These are phyloP conservation scores for Cymodocea nodosa DNA, from an alignment of 116 monocot species.

Conservation along the genomic window DNA sequence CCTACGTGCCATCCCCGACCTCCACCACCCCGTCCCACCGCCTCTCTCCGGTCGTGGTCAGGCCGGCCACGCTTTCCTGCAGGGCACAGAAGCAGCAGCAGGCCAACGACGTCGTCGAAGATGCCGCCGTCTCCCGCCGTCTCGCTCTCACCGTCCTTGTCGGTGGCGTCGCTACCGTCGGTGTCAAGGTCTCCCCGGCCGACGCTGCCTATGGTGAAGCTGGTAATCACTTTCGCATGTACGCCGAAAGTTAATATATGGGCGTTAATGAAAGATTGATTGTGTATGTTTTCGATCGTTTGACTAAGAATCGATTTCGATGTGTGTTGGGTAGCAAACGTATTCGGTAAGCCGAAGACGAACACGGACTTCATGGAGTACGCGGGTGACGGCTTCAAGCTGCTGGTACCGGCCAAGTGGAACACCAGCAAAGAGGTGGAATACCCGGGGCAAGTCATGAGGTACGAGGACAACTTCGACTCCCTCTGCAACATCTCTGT, in stretches of 20 bases:
- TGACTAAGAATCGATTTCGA: no score
- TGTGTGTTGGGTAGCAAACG: constrained; percentile 45
- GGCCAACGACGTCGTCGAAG: constrained; percentile 6
- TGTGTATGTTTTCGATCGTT: no score
- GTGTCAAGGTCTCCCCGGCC: constrained; percentile 49
- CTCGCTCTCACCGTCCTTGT: constrained; percentile 55
- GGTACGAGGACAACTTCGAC: constrained; percentile 89
- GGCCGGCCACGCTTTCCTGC: constrained; percentile 5
- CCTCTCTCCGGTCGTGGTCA: not conserved
- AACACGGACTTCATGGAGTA: constrained; percentile 62
- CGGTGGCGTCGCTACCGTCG: constrained; percentile 47
- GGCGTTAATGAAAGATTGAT: no score
- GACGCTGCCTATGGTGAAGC: constrained; percentile 78
- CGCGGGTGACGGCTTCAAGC: constrained; percentile 56
- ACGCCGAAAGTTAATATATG: no score
- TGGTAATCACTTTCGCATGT: no score
- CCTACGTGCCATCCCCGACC: constrained; percentile 42
- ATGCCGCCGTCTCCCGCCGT: constrained; percentile 32
- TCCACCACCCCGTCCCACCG: constrained; percentile 9
- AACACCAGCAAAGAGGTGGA: constrained; percentile 90
- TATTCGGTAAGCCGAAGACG: constrained; percentile 89
- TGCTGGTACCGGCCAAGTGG: constrained; percentile 78
- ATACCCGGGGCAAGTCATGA: constrained; percentile 77
- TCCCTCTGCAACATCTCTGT: constrained; percentile 56
- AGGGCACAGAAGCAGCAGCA: constrained; percentile 8